Percentiles rank a stretch among this genome's conserved stretches.
These are phyloP conservation scores for Sutorius eximius DNA, from an alignment of 1,284 basidiomycete genomes.

Conservation along the genomic window DNA sequence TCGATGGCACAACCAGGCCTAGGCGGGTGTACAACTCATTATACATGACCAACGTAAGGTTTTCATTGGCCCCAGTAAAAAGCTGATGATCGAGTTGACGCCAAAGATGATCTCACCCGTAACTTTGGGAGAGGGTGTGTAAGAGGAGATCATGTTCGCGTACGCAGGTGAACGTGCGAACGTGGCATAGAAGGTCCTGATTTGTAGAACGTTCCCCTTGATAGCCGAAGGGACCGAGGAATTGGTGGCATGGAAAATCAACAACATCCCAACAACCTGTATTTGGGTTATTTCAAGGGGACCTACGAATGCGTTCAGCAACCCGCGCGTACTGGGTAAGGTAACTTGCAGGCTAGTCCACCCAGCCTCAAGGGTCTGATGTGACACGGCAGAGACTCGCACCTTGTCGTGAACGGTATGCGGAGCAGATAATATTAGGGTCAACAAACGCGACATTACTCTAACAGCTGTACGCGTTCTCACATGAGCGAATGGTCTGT, in stretches of 20 bases:
- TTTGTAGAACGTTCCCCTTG: background rate
- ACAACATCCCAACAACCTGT: background rate
- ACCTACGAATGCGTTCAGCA: background rate
- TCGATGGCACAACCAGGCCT: background rate
- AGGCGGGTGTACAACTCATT: background rate
- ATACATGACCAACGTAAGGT: background rate
- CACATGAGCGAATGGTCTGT: constrained; percentile 13
- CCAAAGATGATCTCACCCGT: constrained; percentile 34
- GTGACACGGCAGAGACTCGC: background rate
- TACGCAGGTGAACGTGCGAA: background rate
- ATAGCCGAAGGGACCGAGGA: background rate
- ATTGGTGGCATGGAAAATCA: background rate
- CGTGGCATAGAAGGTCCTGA: background rate
- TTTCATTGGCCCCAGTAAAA: background rate
- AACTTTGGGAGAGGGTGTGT: background rate
- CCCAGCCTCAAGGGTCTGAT: background rate
- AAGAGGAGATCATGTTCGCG: background rate
- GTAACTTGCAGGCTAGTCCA: background rate
- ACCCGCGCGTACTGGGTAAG: background rate
- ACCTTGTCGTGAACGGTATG: background rate
- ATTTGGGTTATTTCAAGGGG: background rate
- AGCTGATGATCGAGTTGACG: background rate
- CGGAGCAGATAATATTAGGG: constrained; percentile 19
- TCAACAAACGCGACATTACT: constrained; percentile 13
- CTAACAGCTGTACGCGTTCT: constrained; percentile 18